A percentile compares a stretch with the other conserved stretches of the same genome.
phyloP scores from a whole-genome alignment of 805 yeast genomes.

The Zygosaccharomyces bailii region DNA sequence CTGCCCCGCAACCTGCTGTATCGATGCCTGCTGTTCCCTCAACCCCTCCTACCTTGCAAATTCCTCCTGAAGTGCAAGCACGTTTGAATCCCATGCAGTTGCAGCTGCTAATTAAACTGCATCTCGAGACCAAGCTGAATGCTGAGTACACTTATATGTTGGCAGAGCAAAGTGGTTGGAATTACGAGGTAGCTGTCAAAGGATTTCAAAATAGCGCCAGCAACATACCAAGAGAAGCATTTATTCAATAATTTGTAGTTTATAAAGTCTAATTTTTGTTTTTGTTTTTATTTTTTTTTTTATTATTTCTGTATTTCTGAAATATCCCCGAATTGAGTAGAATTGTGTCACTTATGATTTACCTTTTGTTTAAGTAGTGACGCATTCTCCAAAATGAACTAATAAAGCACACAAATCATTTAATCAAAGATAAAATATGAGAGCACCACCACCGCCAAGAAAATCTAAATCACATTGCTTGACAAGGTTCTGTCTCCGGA shows the following conservation, averaged over 20 bases:
- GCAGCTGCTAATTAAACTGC: slow-evolving; percentile 59
- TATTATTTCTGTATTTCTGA: neutral
- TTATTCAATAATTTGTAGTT: slow-evolving; percentile 24
- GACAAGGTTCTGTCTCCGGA: slow-evolving; percentile 15
- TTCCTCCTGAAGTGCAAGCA: slow-evolving; percentile 53
- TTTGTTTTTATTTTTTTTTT: neutral
- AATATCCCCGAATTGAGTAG: too few relatives aligned
- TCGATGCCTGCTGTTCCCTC: slow-evolving; percentile 15
- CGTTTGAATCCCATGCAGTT: slow-evolving; percentile 55
- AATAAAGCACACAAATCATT: neutral
- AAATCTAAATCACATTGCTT: slow-evolving; percentile 23
- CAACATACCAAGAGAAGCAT: slow-evolving; percentile 59
- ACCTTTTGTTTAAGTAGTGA: neutral
- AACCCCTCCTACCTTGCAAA: slow-evolving; percentile 37
- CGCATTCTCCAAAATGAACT: neutral
- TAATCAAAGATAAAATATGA: slow-evolving; percentile 19
- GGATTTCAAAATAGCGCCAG: slow-evolving; percentile 68
- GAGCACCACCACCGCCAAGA: slow-evolving; percentile 35
- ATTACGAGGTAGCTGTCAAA: slow-evolving; percentile 61
- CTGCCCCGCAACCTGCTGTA: slow-evolving; percentile 12
- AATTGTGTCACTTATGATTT: neutral
- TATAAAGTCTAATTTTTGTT: neutral
- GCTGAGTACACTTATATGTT: slow-evolving; percentile 79
- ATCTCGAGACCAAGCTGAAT: slow-evolving; percentile 69
- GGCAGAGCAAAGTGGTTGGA: slow-evolving; percentile 86